phyloP scores from a whole-genome alignment of 1,284 basidiomycete species.

The Lentinula novae-zelandiae region DNA sequence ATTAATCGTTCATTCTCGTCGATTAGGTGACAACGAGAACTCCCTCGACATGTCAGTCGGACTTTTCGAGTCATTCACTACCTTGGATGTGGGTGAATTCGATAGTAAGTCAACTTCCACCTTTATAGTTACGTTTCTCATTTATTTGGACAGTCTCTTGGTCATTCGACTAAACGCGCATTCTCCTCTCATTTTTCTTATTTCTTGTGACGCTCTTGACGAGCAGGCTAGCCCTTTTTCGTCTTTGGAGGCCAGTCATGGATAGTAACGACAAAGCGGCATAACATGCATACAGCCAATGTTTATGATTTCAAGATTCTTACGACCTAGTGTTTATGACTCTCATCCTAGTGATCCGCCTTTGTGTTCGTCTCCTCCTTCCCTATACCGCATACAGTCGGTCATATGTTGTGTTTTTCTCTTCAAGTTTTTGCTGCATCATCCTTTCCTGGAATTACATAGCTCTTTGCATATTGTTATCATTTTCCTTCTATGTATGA shows the following conservation, averaged over 20 bases:
- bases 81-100: conserved; percentile 53
- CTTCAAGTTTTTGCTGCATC: background rate
- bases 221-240: conserved; percentile 14
- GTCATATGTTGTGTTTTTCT: background rate
- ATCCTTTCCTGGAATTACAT: background rate
- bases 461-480: conserved; percentile 7
- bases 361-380: conserved; percentile 4
- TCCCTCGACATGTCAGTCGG: conserved; percentile 80
- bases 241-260: conserved; percentile 15
- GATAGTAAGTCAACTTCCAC: conserved; percentile 36
- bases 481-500: conserved; percentile 1
- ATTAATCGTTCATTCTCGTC: background rate
- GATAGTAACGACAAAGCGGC: conserved; percentile 12
- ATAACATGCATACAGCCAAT: conserved; percentile 11
- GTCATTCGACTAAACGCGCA: conserved; percentile 35
- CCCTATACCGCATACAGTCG: conserved; percentile 7
- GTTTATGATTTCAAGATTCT: conserved; percentile 11
- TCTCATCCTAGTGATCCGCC: conserved; percentile 9
- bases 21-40: conserved; percentile 35
- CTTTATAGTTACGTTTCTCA: background rate
- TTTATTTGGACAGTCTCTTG: conserved; percentile 38
- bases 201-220: conserved; percentile 18
- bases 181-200: background rate
- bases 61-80: conserved; percentile 67
- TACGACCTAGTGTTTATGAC: conserved; percentile 9